Base-by-base conservation (phyloP, 331 rosid genomes). In the Saraca asoca region DNA sequence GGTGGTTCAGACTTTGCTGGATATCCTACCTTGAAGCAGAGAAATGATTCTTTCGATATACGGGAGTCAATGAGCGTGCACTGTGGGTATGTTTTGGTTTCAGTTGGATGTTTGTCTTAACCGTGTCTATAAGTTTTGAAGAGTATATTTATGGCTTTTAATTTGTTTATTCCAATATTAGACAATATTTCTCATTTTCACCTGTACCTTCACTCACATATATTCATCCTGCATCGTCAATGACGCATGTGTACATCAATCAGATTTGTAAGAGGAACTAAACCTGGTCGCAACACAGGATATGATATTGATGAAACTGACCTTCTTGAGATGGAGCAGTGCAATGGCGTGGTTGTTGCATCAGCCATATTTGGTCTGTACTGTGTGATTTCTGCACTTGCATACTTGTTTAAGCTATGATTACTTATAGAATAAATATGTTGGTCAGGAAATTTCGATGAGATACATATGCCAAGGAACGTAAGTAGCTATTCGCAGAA, bases 1-100 rank as follows among this genome's bases (percentile, higher is more conserved):
- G 98, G 94, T 38, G 98, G 98, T 72, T 92, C 98, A 0, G 96
- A 85, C 48, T 92, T 92, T 81, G 98, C 96, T 64, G 98, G 98
- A 68, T 89, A 87, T 77, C 95, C 95, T 72, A 92, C 94, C 64
- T 58, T 92, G 82, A 81, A 74, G 44, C 94, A 87, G 75, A 87
- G 98, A 77, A 79, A 50, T 18, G 84, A 85, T 75, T 89, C 96
- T 38, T 87, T 66, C 62, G 83, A 87, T 62, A 66, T 92, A 79
- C 80, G 68, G 46, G 96, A 84, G 70, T 88, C 94, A 4, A 92
- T 89, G 96, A 84, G 63, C 9, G 86, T 89, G 75, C 90, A 87
- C 57, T 92, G 98, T 52, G 98, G 98, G 98, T 92, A 78, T 54
- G 94, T 81, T 73, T 15, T 76, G 14, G 52, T 69, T 75, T 66